A percentile compares a stretch with the other conserved stretches of the same genome.
These are phyloP conservation scores for Trypanosoma cruzi DNA, from an alignment of 208 protist species.

Conservation along the genomic window DNA sequence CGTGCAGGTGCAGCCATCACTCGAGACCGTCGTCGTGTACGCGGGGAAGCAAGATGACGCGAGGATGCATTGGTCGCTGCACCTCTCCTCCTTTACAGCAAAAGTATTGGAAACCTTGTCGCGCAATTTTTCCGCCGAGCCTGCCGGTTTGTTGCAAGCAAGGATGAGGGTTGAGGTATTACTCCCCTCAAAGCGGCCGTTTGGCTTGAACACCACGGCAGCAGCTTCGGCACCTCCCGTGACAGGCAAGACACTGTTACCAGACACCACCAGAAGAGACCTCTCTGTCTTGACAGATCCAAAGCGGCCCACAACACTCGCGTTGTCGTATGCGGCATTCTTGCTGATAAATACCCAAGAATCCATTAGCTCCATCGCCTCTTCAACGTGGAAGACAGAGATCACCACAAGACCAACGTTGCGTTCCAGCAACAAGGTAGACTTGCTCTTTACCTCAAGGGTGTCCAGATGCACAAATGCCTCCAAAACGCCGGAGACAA, in stretches of 20 bases:
- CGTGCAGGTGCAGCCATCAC: too few relatives aligned
- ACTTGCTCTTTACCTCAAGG: neutral
- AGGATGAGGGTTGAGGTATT: neutral
- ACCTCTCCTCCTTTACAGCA: neutral
- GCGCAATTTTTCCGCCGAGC: neutral
- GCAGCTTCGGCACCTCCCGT: too few relatives aligned
- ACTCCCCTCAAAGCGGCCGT: neutral
- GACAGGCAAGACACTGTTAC: slow-evolving; percentile 12
- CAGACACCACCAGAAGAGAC: slow-evolving; percentile 8
- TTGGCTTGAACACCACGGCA: neutral
- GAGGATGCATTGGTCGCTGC: neutral
- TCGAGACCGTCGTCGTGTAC: too few relatives aligned
- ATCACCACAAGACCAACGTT: slow-evolving; percentile 6
- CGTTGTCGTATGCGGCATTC: slow-evolving; percentile 9
- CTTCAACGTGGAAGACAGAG: neutral
- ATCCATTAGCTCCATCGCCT: neutral
- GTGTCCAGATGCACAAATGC: neutral
- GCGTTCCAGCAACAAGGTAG: neutral
- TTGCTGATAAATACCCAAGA: slow-evolving; percentile 9
- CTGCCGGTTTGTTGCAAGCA: neutral
- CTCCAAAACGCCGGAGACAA: neutral
- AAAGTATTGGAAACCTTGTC: neutral
- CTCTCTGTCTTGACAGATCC: neutral
- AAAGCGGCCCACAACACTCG: slow-evolving; percentile 1
- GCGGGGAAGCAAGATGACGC: too few relatives aligned